Conservation (phyloP, 768 basidiomycete genomes). For the Lyophyllum shimeji region DNA sequence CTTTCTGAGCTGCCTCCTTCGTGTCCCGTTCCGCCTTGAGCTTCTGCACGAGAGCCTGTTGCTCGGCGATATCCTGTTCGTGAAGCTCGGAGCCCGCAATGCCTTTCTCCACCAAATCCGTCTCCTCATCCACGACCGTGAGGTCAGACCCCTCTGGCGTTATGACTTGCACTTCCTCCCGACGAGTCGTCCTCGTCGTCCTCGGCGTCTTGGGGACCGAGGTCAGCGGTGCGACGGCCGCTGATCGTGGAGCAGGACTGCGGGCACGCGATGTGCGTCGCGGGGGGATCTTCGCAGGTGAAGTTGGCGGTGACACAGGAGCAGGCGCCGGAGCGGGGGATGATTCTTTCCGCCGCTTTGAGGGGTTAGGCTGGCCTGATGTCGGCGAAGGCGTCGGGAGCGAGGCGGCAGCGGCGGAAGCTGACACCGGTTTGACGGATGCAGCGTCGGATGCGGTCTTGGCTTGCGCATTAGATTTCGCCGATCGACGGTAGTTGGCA, state of each 20-base stretch:
- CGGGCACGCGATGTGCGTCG: slow-evolving; percentile 40
- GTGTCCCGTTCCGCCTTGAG: slow-evolving; percentile 65
- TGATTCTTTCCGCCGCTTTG: slow-evolving; percentile 69
- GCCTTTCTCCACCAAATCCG: slow-evolving; percentile 48
- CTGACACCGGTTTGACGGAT: slow-evolving; percentile 22
- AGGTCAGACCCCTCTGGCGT: slow-evolving; percentile 61
- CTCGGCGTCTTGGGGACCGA: slow-evolving; percentile 38
- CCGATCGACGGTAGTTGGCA: slow-evolving; percentile 75
- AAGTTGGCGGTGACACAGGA: slow-evolving; percentile 33
- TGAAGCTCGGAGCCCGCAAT: slow-evolving; percentile 62
- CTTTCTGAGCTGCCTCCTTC: slow-evolving; percentile 23
- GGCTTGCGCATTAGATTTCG: slow-evolving; percentile 10
- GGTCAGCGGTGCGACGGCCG: slow-evolving; percentile 31
- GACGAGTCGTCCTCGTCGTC: slow-evolving; percentile 28
- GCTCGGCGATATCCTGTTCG: slow-evolving; percentile 72
- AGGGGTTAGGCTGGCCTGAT: slow-evolving; percentile 37
- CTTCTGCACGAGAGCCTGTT: slow-evolving; percentile 71
- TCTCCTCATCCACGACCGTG: slow-evolving; percentile 66
- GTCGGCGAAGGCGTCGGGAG: slow-evolving; percentile 45
- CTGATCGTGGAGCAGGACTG: slow-evolving; percentile 38
- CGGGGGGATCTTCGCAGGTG: slow-evolving; percentile 21
- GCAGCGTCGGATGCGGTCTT: slow-evolving; percentile 12
- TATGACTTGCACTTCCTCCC: slow-evolving; percentile 33
- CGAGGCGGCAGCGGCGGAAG: slow-evolving; percentile 24
- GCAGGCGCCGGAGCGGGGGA: slow-evolving; percentile 51